Evolutionary conservation across 495 filamentous ascomycete species (phyloP).

Genomic region (Hypoxylon cercidicola): DNA sequence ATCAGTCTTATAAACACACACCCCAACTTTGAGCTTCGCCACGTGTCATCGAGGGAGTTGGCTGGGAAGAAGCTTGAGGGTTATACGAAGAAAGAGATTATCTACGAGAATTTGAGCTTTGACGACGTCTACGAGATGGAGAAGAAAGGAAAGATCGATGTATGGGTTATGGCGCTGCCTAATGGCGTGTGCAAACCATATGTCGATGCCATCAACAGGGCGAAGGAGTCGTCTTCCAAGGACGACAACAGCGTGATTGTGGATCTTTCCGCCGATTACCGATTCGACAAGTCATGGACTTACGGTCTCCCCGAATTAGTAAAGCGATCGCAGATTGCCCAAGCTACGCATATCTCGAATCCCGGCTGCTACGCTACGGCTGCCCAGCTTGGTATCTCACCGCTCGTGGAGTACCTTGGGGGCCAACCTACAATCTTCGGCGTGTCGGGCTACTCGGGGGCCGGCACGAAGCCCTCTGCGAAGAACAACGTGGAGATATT

Average conservation of each 20-base stretch:
- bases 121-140: constrained; percentile 95
- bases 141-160: constrained; percentile 90
- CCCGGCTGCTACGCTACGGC: constrained; percentile 97
- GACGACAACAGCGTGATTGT: constrained; percentile 83
- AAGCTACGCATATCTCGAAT: constrained; percentile 89
- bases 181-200: constrained; percentile 98
- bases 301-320: constrained; percentile 95
- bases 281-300: constrained; percentile 90
- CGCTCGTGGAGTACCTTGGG: constrained; percentile 79
- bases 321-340: constrained; percentile 77
- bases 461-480: constrained; percentile 92
- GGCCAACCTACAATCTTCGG: constrained; percentile 90
- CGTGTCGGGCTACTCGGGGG: constrained; percentile 94
- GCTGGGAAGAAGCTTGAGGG: constrained; percentile 90
- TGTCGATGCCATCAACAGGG: constrained; percentile 88
- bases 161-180: constrained; percentile 98
- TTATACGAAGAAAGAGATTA: constrained; percentile 92
- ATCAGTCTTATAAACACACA: constrained; percentile 90
- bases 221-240: constrained; percentile 55
- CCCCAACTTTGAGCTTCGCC: constrained; percentile 91
- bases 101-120: constrained; percentile 88
- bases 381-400: constrained; percentile 91
- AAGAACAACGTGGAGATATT: constrained; percentile 96
- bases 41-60: constrained; percentile 95
- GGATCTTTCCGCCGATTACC: constrained; percentile 94